These are phyloP conservation scores for Cryptococcus sp. DNA, from an alignment of 1,284 basidiomycete genomes.

Conservation along the genomic window DNA sequence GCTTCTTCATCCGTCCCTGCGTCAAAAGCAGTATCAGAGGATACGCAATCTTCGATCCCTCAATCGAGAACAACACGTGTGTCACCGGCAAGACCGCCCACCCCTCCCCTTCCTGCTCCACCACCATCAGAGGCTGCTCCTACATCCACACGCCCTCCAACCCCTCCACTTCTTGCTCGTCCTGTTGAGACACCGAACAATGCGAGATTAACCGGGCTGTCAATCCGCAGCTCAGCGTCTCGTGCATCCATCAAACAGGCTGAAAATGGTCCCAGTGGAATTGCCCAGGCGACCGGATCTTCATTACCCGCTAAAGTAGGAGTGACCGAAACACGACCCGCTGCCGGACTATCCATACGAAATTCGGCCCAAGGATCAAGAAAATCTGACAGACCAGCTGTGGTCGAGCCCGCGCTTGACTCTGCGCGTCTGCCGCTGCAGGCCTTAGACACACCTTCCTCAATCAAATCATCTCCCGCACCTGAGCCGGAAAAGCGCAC, in stretches of 20 bases:
- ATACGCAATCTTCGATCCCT: background rate
- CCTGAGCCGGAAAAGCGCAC: background rate
- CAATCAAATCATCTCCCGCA: background rate
- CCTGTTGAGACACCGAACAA: too few species aligned
- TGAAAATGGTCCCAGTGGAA: too few species aligned
- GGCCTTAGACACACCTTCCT: background rate
- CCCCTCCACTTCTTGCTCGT: background rate
- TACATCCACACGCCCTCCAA: background rate
- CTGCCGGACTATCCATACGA: too few species aligned
- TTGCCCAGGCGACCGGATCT: too few species aligned
- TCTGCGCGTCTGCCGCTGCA: background rate
- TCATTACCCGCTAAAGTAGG: too few species aligned
- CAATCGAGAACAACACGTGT: background rate
- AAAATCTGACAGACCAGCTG: too few species aligned
- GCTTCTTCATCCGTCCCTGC: background rate
- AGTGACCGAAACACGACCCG: too few species aligned
- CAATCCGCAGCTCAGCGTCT: too few species aligned
- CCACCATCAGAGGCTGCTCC: background rate
- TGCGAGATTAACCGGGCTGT: too few species aligned
- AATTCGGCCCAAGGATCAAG: too few species aligned
- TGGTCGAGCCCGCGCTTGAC: too few species aligned
- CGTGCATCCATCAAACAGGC: too few species aligned
- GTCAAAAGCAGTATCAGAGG: background rate
- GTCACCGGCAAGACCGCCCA: conserved; percentile 1
- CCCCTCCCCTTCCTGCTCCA: conserved; percentile 2